Percentiles rank a stretch among this genome's conserved stretches.
Evolutionary conservation across 176 grass and related monocot genomes (phyloP).

Genomic region (Aechmea fasciata): DNA sequence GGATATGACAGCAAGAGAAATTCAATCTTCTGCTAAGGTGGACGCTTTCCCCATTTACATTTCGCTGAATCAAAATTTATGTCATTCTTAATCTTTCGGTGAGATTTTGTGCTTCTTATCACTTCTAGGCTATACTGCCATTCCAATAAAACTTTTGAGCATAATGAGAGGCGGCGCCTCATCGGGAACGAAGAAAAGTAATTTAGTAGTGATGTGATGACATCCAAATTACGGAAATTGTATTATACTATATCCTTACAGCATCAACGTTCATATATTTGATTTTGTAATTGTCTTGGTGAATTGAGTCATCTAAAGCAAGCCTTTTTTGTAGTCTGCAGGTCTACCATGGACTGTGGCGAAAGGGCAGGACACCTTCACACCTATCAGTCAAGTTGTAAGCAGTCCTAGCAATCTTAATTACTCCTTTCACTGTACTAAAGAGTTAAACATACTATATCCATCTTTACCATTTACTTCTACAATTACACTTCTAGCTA

Average conservation of each 20-base stretch:
- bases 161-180: too few relatives aligned
- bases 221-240: too few relatives aligned
- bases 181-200: too few relatives aligned
- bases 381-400: slow-evolving; percentile 92
- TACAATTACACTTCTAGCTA: too few relatives aligned
- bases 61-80: background rate
- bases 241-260: too few relatives aligned
- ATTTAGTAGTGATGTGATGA: too few relatives aligned
- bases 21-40: slow-evolving; percentile 73
- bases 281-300: too few relatives aligned
- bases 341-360: slow-evolving; percentile 95
- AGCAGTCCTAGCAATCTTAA: slow-evolving; percentile 4
- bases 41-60: slow-evolving; percentile 3
- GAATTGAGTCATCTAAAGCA: background rate
- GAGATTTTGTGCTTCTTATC: background rate
- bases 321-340: slow-evolving; percentile 37
- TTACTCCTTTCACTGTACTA: background rate
- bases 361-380: slow-evolving; percentile 96
- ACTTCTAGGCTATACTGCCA: too few relatives aligned
- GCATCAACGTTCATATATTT: too few relatives aligned
- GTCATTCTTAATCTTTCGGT: background rate
- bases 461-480: background rate
- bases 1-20: slow-evolving; percentile 98
- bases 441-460: background rate
- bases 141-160: too few relatives aligned